Conservation (phyloP, 176 grass and related monocot genomes). For the Guadua angustifolia region DNA sequence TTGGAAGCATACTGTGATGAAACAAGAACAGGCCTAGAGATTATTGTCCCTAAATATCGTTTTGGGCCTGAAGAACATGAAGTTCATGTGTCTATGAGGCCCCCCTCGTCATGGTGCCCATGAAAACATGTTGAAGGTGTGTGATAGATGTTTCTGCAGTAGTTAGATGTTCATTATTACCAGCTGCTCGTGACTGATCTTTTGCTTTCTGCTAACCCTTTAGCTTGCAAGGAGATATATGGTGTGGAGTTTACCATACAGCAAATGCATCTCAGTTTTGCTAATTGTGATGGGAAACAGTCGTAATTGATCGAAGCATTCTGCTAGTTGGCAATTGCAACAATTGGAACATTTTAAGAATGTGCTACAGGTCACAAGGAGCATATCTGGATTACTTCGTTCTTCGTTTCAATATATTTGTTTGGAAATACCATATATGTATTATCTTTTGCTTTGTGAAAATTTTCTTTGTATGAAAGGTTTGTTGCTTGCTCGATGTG, state of each 20-base stretch:
- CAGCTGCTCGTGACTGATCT: constrained; percentile 40
- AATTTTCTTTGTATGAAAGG: constrained; percentile 31
- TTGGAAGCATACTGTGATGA: constrained; percentile 86
- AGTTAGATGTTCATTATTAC: constrained; percentile 28
- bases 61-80: constrained; percentile 97
- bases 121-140: constrained; percentile 56
- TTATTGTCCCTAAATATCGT: constrained; percentile 80
- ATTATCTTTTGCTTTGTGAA: constrained; percentile 25
- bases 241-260: constrained; percentile 39
- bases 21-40: constrained; percentile 80
- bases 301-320: constrained; percentile 47
- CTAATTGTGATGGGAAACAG: constrained; percentile 44
- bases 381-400: constrained; percentile 38
- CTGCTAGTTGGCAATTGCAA: constrained; percentile 41
- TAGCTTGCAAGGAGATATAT: constrained; percentile 43
- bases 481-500: constrained; percentile 10
- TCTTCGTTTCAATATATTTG: constrained; percentile 29
- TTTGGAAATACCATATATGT: constrained; percentile 32
- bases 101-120: constrained; percentile 72
- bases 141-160: constrained; percentile 36
- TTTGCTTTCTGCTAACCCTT: constrained; percentile 53
- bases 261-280: constrained; percentile 52
- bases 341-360: constrained; percentile 38
- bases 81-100: constrained; percentile 85
- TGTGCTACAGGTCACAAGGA: constrained; percentile 43